Evolutionary conservation across 148 eudicot genomes (phyloP).

Genomic region (Nepenthes mirabilis): DNA sequence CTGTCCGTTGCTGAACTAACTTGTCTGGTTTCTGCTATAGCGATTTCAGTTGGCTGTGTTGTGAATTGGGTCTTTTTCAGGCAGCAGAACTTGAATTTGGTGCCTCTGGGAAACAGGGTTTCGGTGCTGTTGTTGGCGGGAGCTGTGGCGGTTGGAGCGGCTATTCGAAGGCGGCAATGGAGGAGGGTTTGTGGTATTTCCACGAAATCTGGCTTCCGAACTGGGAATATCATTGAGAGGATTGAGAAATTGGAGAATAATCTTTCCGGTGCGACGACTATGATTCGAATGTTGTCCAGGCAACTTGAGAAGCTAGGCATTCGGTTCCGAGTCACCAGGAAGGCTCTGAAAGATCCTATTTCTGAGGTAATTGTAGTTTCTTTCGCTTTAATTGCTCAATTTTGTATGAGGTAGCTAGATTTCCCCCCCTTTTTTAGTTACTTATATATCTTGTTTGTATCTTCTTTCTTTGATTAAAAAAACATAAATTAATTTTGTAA

Average conservation of each 20-base stretch:
- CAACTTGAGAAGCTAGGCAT: conserved; percentile 91
- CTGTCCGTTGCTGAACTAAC: conserved; percentile 41
- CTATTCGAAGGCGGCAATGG: conserved; percentile 73
- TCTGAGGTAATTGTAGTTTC: conserved; percentile 43
- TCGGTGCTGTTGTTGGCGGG: conserved; percentile 40
- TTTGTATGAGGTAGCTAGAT: too few relatives aligned
- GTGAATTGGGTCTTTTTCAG: conserved; percentile 23
- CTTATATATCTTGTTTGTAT: too few relatives aligned
- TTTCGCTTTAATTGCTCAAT: too few relatives aligned
- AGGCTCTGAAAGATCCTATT: conserved; percentile 71
- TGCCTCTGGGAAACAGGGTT: conserved; percentile 35
- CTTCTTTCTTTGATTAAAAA: too few relatives aligned
- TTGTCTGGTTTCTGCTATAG: conserved; percentile 42
- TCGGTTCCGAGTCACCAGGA: conserved; percentile 75
- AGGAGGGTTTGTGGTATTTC: conserved; percentile 38
- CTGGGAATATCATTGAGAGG: conserved; percentile 61
- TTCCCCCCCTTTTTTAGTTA: too few relatives aligned
- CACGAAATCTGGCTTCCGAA: conserved; percentile 22
- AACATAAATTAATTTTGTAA: too few relatives aligned
- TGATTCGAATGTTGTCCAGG: conserved; percentile 59
- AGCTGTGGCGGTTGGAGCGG: conserved; percentile 58
- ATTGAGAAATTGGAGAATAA: conserved; percentile 86
- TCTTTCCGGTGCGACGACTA: conserved; percentile 34
- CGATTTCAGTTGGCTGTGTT: conserved; percentile 32
- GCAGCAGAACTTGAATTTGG: conserved; percentile 25